Evolutionary conservation across 192 early-diverging fungal species (phyloP).

Genomic region (Phycomyces nitens): DNA sequence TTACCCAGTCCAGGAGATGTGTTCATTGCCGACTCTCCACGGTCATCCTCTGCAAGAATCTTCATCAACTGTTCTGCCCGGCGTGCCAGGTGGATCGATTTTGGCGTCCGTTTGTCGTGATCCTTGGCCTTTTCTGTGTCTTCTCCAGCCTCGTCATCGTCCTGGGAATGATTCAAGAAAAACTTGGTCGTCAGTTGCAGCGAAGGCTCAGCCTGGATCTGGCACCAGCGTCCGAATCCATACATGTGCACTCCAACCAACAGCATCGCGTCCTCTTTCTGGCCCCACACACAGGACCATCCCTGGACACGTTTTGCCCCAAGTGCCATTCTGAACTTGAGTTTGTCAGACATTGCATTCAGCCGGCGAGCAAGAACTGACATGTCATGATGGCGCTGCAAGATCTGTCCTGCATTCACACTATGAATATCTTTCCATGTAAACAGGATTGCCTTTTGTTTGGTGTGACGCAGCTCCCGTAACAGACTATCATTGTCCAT

Average conservation of each 20-base stretch:
- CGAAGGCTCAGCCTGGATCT: slow-evolving; percentile 74
- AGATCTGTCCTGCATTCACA: slow-evolving; percentile 81
- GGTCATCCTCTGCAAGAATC: slow-evolving; percentile 68
- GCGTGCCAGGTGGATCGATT: slow-evolving; percentile 80
- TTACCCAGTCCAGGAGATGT: slow-evolving; percentile 17
- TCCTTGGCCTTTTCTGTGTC: slow-evolving; percentile 40
- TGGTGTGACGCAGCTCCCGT: slow-evolving; percentile 32
- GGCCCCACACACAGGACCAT: slow-evolving; percentile 86
- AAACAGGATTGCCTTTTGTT: slow-evolving; percentile 71
- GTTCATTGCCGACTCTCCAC: slow-evolving; percentile 17
- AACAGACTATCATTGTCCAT: slow-evolving; percentile 35
- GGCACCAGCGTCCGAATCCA: slow-evolving; percentile 90
- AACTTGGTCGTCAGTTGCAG: slow-evolving; percentile 88
- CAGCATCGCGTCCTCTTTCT: slow-evolving; percentile 93
- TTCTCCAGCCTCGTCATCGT: neutral
- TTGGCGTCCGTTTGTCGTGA: slow-evolving; percentile 64
- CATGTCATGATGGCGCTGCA: slow-evolving; percentile 75
- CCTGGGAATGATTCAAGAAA: slow-evolving; percentile 53
- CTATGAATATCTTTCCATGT: slow-evolving; percentile 75
- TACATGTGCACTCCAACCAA: slow-evolving; percentile 91
- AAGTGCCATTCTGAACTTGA: slow-evolving; percentile 76
- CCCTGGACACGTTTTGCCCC: slow-evolving; percentile 79
- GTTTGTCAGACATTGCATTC: slow-evolving; percentile 46
- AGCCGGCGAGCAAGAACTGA: slow-evolving; percentile 61
- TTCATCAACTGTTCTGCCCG: slow-evolving; percentile 91